Evolutionary conservation across 1,139 yeast species (phyloP), one percentile per base, ranked within the genome.

Genomic region (Hansenula sp.): DNA sequence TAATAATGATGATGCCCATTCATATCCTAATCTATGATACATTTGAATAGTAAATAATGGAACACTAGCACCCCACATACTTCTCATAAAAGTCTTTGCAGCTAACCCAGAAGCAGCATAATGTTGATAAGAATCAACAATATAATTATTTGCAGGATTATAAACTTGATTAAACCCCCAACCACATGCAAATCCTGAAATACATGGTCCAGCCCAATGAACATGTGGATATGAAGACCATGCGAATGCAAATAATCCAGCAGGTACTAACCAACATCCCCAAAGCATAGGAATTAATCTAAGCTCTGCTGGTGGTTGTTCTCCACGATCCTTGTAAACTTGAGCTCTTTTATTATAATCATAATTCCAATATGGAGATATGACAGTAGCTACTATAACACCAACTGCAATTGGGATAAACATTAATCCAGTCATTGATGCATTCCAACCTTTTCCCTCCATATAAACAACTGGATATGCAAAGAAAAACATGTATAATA

Each of bases 31-130:
- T 52, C 73, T 71, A 54, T 79, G 83, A 59, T 82, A 82, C 88
- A 83, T 82, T 60, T 82, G 90, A 38, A 77, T 71, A 16, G 89
- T 82, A 58, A 82, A 82, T 45, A 82, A 67, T 26, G 87, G 87
- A 51, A 80, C 83, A 47, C 74, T 73, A 4, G 87, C 89, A 60
- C 90, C 88, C 75, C 86, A 82, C 31, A 81, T 64, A 14, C 84
- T 79, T 60, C 88, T 69, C 36, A 79, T 71, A 51, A 79, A 75
- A 1, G 86, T 80, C 59, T 80, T 78, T 2, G 84, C 79, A 20
- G 85, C 84, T 44, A 81, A 65, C 2, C 79, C 86, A 34, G 82
- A 73, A 1, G 87, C 86, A 3, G 87, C 86, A 55, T 77, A 80
- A 56, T 78, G 83, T 53, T 79, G 84, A 55, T 81, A 81, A 1